Evolutionary conservation across 257 asterid genomes (phyloP), one percentile per base, ranked within the genome.

Genomic region (Haberlea rhodopensis): DNA sequence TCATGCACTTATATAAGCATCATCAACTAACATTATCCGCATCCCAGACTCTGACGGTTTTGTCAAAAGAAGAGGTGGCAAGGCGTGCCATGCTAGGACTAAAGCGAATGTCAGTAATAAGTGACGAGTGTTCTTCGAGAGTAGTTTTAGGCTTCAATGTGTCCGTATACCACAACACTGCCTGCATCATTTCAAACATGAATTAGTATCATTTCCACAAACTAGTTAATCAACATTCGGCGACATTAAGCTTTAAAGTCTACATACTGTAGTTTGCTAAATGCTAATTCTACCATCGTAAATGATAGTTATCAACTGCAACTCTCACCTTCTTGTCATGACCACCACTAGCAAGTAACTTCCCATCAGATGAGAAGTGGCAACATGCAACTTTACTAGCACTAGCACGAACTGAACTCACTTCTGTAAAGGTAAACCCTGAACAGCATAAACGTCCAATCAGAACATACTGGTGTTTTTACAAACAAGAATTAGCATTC

Each of bases 31-130:
- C 99, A 78, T 76, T 90, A 43, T 90, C 99, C 1, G 87, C 95
- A 61, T 90, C 99, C 97, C 97, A 90, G 72, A 94, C 97, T 73
- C 97, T 79, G 75, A 90, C 97, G 48, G 95, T 86, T 72, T 90
- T 94, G 84, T 94, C 99, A 60, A 84, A 94, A 9, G 97, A 90
- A n/a, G 97, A 90, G 25, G 99, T 90, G 67, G 97, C 96, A 31
- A 94, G 96, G 62, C 97, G 94, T 21, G 96, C 87, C 95, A 83
- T 85, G 85, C 90, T 94, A 45, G 99, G 99, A 75, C 97, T 84
- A 78, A 94, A 94, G 63, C 96, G 99, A 73, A 87, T 89, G 77
- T 90, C 97, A 6, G 95, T 94, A 64, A 90, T 87, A 24, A 78
- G 77, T 3, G 81, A 75, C 0, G 95, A 80, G 75, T 94, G 99